phyloP scores from a whole-genome alignment of 2,329 filamentous ascomycete species.

The Diplocarpon rosae region DNA sequence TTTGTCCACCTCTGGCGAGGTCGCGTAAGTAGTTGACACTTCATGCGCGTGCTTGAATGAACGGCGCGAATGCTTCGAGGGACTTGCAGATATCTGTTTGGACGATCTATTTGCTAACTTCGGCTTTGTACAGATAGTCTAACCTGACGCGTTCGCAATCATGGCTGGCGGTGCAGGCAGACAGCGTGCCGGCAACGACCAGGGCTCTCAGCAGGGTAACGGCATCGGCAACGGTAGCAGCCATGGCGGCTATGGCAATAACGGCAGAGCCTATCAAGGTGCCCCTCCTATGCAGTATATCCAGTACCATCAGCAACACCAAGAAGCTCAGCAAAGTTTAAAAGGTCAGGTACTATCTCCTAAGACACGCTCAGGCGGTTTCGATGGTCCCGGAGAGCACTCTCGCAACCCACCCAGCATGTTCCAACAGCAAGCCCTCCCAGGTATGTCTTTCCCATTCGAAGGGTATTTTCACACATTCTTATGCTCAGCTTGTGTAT shows the following conservation, averaged over 20 bases:
- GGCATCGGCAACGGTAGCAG: not conserved
- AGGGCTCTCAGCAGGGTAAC: not conserved
- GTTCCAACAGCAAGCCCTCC: too few relatives aligned
- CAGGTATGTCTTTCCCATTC: too few relatives aligned
- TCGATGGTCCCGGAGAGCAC: slow-evolving; percentile 10
- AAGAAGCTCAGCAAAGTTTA: not conserved
- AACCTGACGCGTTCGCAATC: not conserved
- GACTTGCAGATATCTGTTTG: too few relatives aligned
- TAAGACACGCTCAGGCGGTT: slow-evolving; percentile 10
- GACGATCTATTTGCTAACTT: too few relatives aligned
- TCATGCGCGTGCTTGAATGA: too few relatives aligned
- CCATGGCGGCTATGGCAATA: not conserved
- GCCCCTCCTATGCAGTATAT: not conserved
- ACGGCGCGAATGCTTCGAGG: too few relatives aligned
- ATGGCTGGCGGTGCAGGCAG: slow-evolving; percentile 13
- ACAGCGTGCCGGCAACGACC: slow-evolving; percentile 3
- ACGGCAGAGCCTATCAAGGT: not conserved
- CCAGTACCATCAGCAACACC: not conserved
- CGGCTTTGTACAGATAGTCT: too few relatives aligned
- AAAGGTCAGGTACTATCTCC: not conserved
- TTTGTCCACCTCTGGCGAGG: too few relatives aligned
- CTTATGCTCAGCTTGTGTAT: too few relatives aligned
- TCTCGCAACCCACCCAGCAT: not conserved
- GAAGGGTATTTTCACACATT: too few relatives aligned
- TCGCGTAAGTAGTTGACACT: too few relatives aligned